Conservation (phyloP, 805 yeast species). For the Clavispora carvajalis region DNA sequence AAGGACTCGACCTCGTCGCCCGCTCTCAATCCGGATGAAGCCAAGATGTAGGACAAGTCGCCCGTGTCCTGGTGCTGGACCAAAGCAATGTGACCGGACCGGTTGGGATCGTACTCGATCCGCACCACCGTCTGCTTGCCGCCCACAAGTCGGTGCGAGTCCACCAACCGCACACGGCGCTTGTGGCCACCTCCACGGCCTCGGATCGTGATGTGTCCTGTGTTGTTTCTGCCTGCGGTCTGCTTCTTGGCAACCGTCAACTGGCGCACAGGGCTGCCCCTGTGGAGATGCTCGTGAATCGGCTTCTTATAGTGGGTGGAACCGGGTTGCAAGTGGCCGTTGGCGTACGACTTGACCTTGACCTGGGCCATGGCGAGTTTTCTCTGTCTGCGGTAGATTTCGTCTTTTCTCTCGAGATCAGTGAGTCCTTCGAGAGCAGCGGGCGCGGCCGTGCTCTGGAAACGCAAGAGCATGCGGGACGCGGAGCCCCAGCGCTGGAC, state of each 20-base stretch:
- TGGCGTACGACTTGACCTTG: conserved; percentile 68
- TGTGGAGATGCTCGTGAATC: conserved; percentile 78
- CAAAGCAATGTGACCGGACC: conserved; percentile 90
- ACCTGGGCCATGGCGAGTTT: conserved; percentile 67
- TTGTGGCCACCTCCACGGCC: conserved; percentile 98
- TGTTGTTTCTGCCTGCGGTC: conserved; percentile 83
- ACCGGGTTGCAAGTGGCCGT: conserved; percentile 72
- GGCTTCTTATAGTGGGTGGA: conserved; percentile 86
- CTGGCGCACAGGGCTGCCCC: conserved; percentile 73
- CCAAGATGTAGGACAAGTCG: conserved; percentile 72
- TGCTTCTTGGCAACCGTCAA: conserved; percentile 69
- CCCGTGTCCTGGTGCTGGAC: conserved; percentile 59
- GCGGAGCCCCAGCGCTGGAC: conserved; percentile 1
- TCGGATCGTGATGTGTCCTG: conserved; percentile 85
- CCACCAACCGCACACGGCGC: conserved; percentile 79
- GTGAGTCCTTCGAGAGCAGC: conserved; percentile 41
- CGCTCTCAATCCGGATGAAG: conserved; percentile 86
- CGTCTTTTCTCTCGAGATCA: conserved; percentile 77
- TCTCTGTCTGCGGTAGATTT: conserved; percentile 62
- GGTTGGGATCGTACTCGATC: conserved; percentile 92
- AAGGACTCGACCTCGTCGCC: conserved; percentile 90
- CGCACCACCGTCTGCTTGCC: conserved; percentile 80
- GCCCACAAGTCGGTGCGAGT: conserved; percentile 57
- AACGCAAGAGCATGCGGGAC: conserved; percentile 7
- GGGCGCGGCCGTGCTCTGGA: conserved; percentile 11